Conservation (phyloP, 2,329 filamentous ascomycete species). For the Pseudocercospora eumusae region DNA sequence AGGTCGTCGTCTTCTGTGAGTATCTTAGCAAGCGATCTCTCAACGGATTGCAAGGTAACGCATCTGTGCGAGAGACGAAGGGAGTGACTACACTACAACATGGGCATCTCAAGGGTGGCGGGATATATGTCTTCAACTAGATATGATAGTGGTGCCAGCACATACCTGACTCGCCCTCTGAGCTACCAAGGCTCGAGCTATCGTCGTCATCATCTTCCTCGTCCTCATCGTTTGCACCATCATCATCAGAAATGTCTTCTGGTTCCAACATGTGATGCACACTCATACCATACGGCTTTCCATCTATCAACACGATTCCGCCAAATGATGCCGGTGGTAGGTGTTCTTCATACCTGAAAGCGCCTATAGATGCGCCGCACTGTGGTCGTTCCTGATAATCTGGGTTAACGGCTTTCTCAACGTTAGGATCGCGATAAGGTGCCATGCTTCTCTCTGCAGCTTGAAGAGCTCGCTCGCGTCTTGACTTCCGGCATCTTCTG, state of each 20-base stretch:
- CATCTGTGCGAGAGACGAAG: background rate
- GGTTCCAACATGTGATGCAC: conserved; percentile 92
- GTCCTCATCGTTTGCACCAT: conserved; percentile 38
- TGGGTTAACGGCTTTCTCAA: conserved; percentile 59
- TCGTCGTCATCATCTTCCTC: conserved; percentile 41
- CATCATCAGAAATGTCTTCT: conserved; percentile 54
- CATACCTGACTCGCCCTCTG: conserved; percentile 45
- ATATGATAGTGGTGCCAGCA: background rate
- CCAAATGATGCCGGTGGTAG: conserved; percentile 89
- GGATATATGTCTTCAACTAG: conserved; percentile 5
- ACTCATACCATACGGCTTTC: conserved; percentile 86
- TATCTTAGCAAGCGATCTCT: conserved; percentile 36
- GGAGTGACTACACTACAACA: background rate
- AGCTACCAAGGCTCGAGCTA: conserved; percentile 40
- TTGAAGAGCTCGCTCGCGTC: conserved; percentile 41
- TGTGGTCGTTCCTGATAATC: conserved; percentile 75
- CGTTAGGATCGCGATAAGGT: conserved; percentile 27
- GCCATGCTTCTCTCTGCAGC: conserved; percentile 35
- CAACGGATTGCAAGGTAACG: conserved; percentile 41
- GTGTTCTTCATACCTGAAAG: conserved; percentile 81
- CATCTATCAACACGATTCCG: conserved; percentile 81
- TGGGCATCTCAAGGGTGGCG: background rate
- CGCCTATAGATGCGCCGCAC: conserved; percentile 90
- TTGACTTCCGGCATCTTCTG: conserved; percentile 24
- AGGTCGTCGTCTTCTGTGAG: conserved; percentile 60